Percentiles rank a stretch among this genome's conserved stretches.
Conservation (phyloP, 805 yeast species). For the Priceomyces haplophilus region DNA sequence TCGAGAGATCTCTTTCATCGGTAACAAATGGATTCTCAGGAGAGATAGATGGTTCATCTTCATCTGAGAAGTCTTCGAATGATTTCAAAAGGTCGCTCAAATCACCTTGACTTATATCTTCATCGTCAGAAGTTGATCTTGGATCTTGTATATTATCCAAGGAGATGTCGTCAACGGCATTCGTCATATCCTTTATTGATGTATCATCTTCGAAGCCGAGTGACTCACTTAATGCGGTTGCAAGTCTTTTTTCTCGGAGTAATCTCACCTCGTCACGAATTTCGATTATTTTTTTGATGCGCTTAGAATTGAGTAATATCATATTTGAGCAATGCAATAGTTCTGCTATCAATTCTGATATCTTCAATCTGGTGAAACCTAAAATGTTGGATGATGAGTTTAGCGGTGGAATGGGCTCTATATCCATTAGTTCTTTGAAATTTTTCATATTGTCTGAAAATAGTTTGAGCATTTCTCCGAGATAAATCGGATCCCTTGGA, state of each 20-base stretch:
- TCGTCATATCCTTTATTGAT: conserved; percentile 30
- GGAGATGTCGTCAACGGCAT: conserved; percentile 35
- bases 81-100: conserved; percentile 23
- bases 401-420: conserved; percentile 23
- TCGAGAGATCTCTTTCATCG: conserved; percentile 26
- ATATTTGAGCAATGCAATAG: conserved; percentile 95
- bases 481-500: conserved; percentile 86
- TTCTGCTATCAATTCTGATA: conserved; percentile 91
- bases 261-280: conserved; percentile 67
- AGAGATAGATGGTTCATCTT: conserved; percentile 44
- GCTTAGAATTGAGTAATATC: conserved; percentile 79
- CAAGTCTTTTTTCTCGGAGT: conserved; percentile 41
- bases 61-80: conserved; percentile 37
- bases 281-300: conserved; percentile 62
- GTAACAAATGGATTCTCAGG: conserved; percentile 44
- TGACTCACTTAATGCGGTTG: conserved; percentile 34
- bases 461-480: conserved; percentile 78
- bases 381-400: conserved; percentile 43
- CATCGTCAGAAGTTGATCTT: conserved; percentile 5
- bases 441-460: conserved; percentile 73
- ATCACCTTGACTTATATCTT: conserved; percentile 8
- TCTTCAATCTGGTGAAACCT: conserved; percentile 88
- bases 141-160: conserved; percentile 26
- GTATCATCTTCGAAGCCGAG: conserved; percentile 16
- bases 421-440: conserved; percentile 60